Evolutionary conservation across 495 filamentous ascomycete genomes (phyloP).

Genomic region (Aeminium ludgeri): DNA sequence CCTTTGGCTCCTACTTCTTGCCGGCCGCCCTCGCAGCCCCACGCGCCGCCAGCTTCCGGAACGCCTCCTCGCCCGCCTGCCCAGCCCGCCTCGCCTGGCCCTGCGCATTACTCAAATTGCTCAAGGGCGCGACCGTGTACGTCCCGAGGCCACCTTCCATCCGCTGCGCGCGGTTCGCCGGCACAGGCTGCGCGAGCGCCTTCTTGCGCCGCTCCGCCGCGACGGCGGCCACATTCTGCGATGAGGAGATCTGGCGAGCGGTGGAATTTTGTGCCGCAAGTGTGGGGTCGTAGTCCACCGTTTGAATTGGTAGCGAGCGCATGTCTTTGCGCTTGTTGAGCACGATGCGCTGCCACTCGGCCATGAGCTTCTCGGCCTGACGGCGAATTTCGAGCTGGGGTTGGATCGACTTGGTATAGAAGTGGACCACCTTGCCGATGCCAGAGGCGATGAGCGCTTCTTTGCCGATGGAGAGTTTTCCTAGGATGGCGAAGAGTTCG

Average conservation of each 20-base stretch:
- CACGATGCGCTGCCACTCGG: slow-evolving; percentile 94
- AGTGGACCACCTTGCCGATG: slow-evolving; percentile 86
- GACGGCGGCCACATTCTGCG: slow-evolving; percentile 9
- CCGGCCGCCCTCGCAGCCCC: slow-evolving; percentile 25
- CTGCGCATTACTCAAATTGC: slow-evolving; percentile 31
- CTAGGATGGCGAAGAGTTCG: slow-evolving; percentile 69
- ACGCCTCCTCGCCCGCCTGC: slow-evolving; percentile 58
- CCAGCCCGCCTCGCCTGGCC: slow-evolving; percentile 49
- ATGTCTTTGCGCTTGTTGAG: slow-evolving; percentile 86
- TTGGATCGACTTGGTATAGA: slow-evolving; percentile 88
- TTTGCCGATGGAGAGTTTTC: slow-evolving; percentile 69
- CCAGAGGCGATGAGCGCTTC: slow-evolving; percentile 78
- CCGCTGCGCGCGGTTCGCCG: slow-evolving; percentile 49
- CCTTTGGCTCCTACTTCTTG: neutral
- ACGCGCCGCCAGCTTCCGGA: slow-evolving; percentile 64
- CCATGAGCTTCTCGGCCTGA: slow-evolving; percentile 71
- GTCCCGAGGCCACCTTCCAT: slow-evolving; percentile 48
- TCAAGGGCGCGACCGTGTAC: slow-evolving; percentile 66
- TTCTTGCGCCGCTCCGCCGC: slow-evolving; percentile 51
- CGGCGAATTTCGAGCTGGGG: slow-evolving; percentile 79
- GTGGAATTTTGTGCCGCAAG: neutral
- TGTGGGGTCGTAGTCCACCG: slow-evolving; percentile 33
- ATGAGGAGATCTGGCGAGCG: slow-evolving; percentile 2
- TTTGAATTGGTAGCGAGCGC: slow-evolving; percentile 39
- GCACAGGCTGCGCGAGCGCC: slow-evolving; percentile 46